Conservation (phyloP, 75 land plant species). For the Azolla pinnata region DNA sequence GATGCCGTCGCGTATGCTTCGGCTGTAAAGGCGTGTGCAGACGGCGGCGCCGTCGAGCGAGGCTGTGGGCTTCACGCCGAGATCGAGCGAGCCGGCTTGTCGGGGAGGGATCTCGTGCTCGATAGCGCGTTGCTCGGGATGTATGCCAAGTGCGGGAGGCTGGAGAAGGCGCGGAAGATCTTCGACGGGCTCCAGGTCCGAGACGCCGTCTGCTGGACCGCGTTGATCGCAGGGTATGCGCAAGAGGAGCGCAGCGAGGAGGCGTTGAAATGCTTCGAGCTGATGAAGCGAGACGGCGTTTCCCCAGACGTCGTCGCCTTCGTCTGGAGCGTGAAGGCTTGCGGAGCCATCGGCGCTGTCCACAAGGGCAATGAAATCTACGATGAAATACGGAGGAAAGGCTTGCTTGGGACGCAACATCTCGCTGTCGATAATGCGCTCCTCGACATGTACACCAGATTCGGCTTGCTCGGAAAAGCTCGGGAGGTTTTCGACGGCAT, state of each 20-base stretch:
- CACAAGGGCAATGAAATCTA: constrained; percentile 40
- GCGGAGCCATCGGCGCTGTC: constrained; percentile 27
- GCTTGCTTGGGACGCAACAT: constrained; percentile 25
- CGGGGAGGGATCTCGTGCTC: constrained; percentile 1
- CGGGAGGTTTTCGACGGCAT: constrained; percentile 39
- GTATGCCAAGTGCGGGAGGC: constrained; percentile 20
- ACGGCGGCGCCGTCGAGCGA: constrained; percentile 8
- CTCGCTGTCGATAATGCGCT: constrained; percentile 46
- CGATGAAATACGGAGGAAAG: constrained; percentile 26
- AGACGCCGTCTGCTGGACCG: constrained; percentile 21
- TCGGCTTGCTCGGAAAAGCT: constrained; percentile 27
- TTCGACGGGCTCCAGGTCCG: constrained; percentile 12
- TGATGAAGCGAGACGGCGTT: constrained; percentile 15
- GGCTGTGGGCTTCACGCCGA: constrained; percentile 7
- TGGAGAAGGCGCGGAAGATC: constrained; percentile 9
- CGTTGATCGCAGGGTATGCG: constrained; percentile 21
- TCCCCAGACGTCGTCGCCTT: constrained; percentile 14
- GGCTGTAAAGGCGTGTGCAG: constrained; percentile 14
- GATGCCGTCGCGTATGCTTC: constrained; percentile 13
- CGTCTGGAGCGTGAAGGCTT: constrained; percentile 34
- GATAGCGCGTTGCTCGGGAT: constrained; percentile 16
- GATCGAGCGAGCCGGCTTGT: constrained; percentile 1
- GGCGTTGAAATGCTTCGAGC: constrained; percentile 13
- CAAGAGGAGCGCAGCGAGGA: constrained; percentile 10
- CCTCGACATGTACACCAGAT: constrained; percentile 37